These are phyloP conservation scores for Stephania cephalantha DNA, from an alignment of 164 flowering plant species.

Conservation along the genomic window DNA sequence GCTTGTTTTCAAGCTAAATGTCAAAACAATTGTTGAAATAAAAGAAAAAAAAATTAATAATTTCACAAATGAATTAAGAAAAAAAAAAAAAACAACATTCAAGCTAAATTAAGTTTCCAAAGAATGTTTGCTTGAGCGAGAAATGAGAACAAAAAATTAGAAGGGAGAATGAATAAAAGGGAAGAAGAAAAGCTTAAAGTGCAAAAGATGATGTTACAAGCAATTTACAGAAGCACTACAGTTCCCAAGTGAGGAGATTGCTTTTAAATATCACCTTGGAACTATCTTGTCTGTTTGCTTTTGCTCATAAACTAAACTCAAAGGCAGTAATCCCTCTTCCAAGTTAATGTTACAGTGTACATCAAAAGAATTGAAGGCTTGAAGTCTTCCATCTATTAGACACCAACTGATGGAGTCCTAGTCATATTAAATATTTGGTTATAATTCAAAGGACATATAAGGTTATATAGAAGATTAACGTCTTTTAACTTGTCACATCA, in stretches of 20 bases:
- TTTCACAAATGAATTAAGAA: too few species aligned
- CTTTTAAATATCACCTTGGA: conserved; percentile 24
- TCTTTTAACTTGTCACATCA: too few species aligned
- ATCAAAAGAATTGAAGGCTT: conserved; percentile 36
- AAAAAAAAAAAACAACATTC: too few species aligned
- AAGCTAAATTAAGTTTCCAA: too few species aligned
- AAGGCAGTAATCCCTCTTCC: conserved; percentile 20
- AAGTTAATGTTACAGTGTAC: conserved; percentile 43
- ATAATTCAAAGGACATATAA: too few species aligned
- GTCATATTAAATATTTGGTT: conserved; percentile 10
- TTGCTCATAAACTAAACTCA: conserved; percentile 24
- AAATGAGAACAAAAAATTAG: too few species aligned
- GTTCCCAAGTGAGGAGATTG: conserved; percentile 18
- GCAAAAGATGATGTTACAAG: conserved; percentile 14
- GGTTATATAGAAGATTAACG: too few species aligned
- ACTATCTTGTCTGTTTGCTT: conserved; percentile 15
- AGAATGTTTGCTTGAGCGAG: too few species aligned
- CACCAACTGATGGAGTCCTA: conserved; percentile 17
- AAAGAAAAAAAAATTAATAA: too few species aligned
- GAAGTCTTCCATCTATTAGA: conserved; percentile 10
- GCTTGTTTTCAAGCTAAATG: too few species aligned
- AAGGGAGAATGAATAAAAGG: not conserved
- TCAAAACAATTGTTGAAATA: too few species aligned
- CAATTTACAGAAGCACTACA: conserved; percentile 25
- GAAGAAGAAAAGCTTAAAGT: conserved; percentile 12